These are phyloP conservation scores for Biscogniauxia sp. DNA, from an alignment of 2,329 filamentous ascomycete species.

Conservation along the genomic window DNA sequence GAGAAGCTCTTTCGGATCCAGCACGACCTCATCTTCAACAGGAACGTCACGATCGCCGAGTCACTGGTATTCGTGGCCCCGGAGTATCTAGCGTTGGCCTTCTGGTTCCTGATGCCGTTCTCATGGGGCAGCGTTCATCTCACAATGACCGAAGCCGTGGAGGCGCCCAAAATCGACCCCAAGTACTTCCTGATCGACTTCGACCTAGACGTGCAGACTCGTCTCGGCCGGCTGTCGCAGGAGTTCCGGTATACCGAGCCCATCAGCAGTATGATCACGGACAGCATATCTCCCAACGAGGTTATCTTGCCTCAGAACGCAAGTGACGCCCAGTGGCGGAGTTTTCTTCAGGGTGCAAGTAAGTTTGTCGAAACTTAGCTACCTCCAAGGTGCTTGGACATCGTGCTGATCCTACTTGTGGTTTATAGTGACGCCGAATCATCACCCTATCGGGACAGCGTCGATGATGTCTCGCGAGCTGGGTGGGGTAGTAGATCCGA, in stretches of 20 bases:
- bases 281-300: conserved; percentile 20
- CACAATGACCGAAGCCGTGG: conserved; percentile 32
- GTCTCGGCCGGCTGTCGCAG: conserved; percentile 29
- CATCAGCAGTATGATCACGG: conserved; percentile 17
- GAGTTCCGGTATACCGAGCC: conserved; percentile 33
- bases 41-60: conserved; percentile 45
- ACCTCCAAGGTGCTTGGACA: not conserved
- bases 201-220: conserved; percentile 32
- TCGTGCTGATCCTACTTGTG: not conserved
- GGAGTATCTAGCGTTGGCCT: conserved; percentile 35
- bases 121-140: conserved; percentile 42
- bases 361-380: conserved; percentile 3
- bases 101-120: conserved; percentile 39
- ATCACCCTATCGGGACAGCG: conserved; percentile 47
- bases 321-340: conserved; percentile 29
- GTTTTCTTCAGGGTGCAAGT: conserved; percentile 17
- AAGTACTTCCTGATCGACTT: conserved; percentile 36
- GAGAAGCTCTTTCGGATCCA: conserved; percentile 43
- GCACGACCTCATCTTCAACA: conserved; percentile 46
- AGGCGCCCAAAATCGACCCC: conserved; percentile 37
- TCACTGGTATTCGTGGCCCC: conserved; percentile 37
- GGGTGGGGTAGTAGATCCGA: conserved; percentile 48
- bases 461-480: conserved; percentile 49
- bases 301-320: conserved; percentile 29
- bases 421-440: conserved; percentile 31